Conservation (phyloP, 2,329 filamentous ascomycete species). For the Dothistroma septosporum region DNA sequence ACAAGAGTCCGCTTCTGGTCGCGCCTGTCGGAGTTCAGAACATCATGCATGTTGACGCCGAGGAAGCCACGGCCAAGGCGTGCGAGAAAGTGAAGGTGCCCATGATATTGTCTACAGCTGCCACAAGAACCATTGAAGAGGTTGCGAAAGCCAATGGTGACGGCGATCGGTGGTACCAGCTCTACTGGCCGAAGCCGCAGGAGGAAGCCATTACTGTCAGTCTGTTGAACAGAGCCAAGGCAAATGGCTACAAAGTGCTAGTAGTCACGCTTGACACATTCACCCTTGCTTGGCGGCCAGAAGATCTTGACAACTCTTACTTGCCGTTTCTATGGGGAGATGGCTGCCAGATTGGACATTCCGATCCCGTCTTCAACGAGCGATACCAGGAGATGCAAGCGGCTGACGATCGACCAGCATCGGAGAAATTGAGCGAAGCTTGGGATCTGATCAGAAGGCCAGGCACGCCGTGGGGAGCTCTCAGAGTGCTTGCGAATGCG, state of each 20-base stretch:
- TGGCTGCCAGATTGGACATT: constrained; percentile 50
- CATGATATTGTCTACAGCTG: constrained; percentile 64
- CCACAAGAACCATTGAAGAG: constrained; percentile 61
- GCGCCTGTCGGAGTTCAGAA: constrained; percentile 67
- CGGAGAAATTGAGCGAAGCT: constrained; percentile 36
- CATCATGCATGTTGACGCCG: constrained; percentile 63
- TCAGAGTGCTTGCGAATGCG: constrained; percentile 35
- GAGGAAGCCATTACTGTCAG: constrained; percentile 60
- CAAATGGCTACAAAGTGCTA: constrained; percentile 59
- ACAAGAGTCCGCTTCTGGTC: constrained; percentile 55
- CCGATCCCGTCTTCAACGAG: constrained; percentile 57
- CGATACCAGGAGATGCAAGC: constrained; percentile 43
- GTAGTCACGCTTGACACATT: constrained; percentile 72
- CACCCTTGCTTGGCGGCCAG: constrained; percentile 63
- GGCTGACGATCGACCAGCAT: constrained; percentile 30
- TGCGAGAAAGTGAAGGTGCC: constrained; percentile 60
- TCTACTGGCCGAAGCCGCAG: constrained; percentile 62
- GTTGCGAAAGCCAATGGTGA: constrained; percentile 56
- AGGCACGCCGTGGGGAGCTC: constrained; percentile 32
- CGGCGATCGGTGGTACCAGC: constrained; percentile 45
- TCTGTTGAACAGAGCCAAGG: constrained; percentile 58
- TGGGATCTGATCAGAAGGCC: constrained; percentile 38
- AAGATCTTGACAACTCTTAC: constrained; percentile 26
- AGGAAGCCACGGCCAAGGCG: constrained; percentile 60
- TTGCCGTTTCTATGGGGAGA: constrained; percentile 41